Percentiles rank a stretch among this genome's conserved stretches.
These are phyloP conservation scores for Cardiospermum halicacabum DNA, from an alignment of 345 rosid species.

Conservation along the genomic window DNA sequence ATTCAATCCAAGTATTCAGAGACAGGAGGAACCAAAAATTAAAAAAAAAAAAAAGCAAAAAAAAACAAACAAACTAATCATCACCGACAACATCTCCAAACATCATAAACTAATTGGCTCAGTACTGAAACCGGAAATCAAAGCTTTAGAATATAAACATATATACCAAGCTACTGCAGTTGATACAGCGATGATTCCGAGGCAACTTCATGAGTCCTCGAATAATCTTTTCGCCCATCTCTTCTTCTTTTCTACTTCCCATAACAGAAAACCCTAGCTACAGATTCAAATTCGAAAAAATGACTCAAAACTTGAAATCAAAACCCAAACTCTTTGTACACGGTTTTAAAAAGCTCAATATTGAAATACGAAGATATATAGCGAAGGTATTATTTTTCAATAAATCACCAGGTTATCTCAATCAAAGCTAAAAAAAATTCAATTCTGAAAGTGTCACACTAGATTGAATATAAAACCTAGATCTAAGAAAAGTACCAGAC, in stretches of 20 bases:
- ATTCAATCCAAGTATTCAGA: not conserved
- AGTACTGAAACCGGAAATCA: not conserved
- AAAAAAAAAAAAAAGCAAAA: no score
- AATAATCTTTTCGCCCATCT: constrained; percentile 87
- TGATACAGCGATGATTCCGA: constrained; percentile 92
- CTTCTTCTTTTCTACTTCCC: constrained; percentile 93
- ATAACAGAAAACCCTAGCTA: constrained; percentile 26
- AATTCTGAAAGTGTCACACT: no score
- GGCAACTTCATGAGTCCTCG: constrained; percentile 98
- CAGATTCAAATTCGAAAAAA: not conserved
- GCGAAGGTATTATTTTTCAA: no score
- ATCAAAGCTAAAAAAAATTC: no score
- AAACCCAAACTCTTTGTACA: not conserved
- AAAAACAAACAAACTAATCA: not conserved
- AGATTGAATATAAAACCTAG: no score
- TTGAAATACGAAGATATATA: no score
- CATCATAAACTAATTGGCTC: not conserved
- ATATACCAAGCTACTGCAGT: constrained; percentile 87
- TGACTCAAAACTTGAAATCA: not conserved
- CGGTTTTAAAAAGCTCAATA: not conserved
- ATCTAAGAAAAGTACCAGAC: no score
- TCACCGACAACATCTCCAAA: not conserved
- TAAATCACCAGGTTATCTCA: no score
- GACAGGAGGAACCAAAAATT: no score
- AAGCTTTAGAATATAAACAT: not conserved